phyloP scores from a whole-genome alignment of 768 basidiomycete genomes.

The Omphalotus guepiniiformis region DNA sequence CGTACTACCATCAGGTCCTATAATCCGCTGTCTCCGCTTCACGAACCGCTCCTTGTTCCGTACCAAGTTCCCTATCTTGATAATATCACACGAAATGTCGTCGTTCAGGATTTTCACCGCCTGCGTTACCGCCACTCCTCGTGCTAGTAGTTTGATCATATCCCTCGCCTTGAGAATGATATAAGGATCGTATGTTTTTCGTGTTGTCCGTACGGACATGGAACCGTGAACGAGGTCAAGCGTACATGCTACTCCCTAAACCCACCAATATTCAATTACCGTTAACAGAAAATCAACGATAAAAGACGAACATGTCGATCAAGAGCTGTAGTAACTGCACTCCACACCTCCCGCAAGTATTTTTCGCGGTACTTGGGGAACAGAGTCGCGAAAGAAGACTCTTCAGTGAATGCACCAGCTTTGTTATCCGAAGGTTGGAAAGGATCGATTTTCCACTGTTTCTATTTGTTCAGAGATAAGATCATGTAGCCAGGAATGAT shows the following conservation, averaged over 20 bases:
- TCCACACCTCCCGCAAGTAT: constrained; percentile 94
- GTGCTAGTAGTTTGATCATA: constrained; percentile 90
- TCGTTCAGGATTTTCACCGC: constrained; percentile 91
- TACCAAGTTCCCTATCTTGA: constrained; percentile 93
- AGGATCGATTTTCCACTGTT: constrained; percentile 84
- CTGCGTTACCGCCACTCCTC: constrained; percentile 82
- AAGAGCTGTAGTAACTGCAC: constrained; percentile 78
- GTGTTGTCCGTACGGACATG: constrained; percentile 95
- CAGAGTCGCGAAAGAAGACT: constrained; percentile 96
- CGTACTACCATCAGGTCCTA: constrained; percentile 96
- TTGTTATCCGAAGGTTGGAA: constrained; percentile 76
- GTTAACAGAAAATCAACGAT: background rate
- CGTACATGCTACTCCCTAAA: constrained; percentile 82
- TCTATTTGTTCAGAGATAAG: background rate
- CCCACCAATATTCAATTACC: background rate
- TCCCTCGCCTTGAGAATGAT: constrained; percentile 95
- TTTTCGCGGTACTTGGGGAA: constrained; percentile 99
- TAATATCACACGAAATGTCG: constrained; percentile 89
- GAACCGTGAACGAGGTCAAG: constrained; percentile 95
- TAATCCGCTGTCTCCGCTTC: constrained; percentile 92
- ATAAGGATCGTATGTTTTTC: constrained; percentile 97
- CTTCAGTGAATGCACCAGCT: constrained; percentile 83
- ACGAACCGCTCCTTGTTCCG: constrained; percentile 96
- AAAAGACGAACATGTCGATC: constrained; percentile 63
- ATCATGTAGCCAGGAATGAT: background rate